Conservation (phyloP, 2,329 filamentous ascomycete genomes). For the Talaromyces pinophilus region DNA sequence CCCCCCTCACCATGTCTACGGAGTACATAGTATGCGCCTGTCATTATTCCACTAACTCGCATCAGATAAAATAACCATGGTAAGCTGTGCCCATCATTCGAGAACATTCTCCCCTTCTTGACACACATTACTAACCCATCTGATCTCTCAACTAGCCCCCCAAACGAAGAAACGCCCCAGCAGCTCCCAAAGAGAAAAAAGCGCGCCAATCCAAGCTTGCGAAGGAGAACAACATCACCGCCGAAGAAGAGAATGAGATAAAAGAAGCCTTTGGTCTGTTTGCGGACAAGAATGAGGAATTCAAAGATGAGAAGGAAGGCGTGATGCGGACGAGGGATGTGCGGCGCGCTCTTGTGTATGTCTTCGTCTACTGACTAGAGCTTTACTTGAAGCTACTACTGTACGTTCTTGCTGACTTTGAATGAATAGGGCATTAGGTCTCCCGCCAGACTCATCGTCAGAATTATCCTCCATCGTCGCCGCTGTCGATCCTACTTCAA, state of each 20-base stretch:
- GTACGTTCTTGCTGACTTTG: background rate
- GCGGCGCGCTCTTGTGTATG: conserved; percentile 71
- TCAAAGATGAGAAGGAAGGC: conserved; percentile 70
- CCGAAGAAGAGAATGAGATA: conserved; percentile 85
- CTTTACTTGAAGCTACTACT: background rate
- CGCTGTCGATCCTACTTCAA: conserved; percentile 78
- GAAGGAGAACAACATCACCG: conserved; percentile 83
- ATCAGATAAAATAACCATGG: background rate
- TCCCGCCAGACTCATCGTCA: conserved; percentile 62
- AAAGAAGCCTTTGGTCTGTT: conserved; percentile 87
- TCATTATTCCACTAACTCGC: background rate
- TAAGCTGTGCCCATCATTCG: background rate
- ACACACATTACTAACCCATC: background rate
- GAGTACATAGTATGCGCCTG: background rate
- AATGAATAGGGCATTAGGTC: conserved; percentile 70
- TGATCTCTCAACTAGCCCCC: conserved; percentile 32
- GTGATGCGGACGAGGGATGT: conserved; percentile 69
- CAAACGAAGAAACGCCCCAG: conserved; percentile 39
- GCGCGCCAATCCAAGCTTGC: conserved; percentile 80
- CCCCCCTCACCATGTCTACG: conserved; percentile 4
- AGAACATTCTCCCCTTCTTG: background rate
- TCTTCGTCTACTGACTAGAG: conserved; percentile 21
- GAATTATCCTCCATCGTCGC: conserved; percentile 77
- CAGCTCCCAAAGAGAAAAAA: conserved; percentile 39
- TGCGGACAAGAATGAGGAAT: conserved; percentile 57